These are phyloP conservation scores for Zygotorulaspora danielsina DNA, from an alignment of 805 yeast species.

Conservation along the genomic window DNA sequence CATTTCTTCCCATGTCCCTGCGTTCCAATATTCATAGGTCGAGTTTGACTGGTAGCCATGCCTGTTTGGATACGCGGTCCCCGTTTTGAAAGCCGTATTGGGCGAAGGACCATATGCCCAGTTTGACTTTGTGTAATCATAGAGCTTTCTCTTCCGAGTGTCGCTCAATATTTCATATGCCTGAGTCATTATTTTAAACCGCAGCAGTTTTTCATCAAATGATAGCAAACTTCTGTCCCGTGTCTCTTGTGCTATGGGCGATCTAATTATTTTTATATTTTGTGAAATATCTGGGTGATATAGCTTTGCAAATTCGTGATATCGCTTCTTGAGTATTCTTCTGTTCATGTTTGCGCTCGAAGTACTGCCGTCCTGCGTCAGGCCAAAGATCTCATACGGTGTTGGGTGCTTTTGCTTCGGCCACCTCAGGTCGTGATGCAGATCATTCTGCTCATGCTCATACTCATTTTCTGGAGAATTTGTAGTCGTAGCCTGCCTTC, in stretches of 20 bases:
- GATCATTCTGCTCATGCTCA: not conserved
- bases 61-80: conserved; percentile 13
- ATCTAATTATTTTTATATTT: conserved; percentile 26
- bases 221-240: conserved; percentile 15
- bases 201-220: conserved; percentile 30
- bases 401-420: conserved; percentile 54
- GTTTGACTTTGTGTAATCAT: conserved; percentile 45
- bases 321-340: conserved; percentile 43
- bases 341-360: conserved; percentile 34
- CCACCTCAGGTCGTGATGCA: conserved; percentile 41
- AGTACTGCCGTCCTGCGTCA: conserved; percentile 20
- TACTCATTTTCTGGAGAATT: conserved; percentile 1
- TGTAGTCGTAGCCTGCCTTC: conserved; percentile 3
- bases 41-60: conserved; percentile 33
- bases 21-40: conserved; percentile 48
- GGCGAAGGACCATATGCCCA: conserved; percentile 40
- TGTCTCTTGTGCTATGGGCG: conserved; percentile 9
- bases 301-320: conserved; percentile 59
- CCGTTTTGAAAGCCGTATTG: conserved; percentile 15
- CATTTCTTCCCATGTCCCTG: conserved; percentile 63
- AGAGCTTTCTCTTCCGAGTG: conserved; percentile 40
- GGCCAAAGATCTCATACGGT: conserved; percentile 66
- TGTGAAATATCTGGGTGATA: conserved; percentile 74
- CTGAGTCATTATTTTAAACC: conserved; percentile 52
- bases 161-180: conserved; percentile 58